Percentiles rank a stretch among this genome's conserved stretches.
phyloP scores from a whole-genome alignment of 495 filamentous ascomycete species.

The Bathelium albidoporum region DNA sequence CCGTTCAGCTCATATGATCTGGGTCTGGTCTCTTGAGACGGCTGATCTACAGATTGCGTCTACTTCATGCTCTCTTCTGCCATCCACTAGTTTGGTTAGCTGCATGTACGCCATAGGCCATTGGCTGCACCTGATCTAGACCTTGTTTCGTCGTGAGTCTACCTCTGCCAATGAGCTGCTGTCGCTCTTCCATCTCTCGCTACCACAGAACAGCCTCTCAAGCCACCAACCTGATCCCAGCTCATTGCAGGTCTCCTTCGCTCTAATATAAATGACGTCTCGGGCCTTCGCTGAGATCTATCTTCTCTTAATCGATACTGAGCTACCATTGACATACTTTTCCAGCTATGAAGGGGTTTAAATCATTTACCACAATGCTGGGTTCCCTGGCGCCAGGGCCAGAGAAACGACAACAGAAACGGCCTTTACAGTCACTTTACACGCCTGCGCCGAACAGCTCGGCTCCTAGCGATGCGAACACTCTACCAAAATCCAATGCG shows the following conservation, averaged over 20 bases:
- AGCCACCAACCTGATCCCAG: background rate
- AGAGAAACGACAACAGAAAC: background rate
- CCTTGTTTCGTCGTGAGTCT: background rate
- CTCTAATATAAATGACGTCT: background rate
- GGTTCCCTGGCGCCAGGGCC: background rate
- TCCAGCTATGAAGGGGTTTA: background rate
- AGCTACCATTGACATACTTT: background rate
- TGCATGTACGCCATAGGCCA: background rate
- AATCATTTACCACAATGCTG: background rate
- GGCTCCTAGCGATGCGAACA: background rate
- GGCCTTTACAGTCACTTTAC: background rate
- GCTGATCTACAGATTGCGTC: background rate
- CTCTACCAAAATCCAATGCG: background rate
- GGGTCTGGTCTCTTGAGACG: background rate
- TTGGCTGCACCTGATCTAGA: background rate
- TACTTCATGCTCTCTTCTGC: background rate
- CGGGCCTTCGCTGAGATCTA: background rate
- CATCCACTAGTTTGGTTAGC: background rate
- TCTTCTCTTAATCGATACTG: background rate
- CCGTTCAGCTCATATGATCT: background rate
- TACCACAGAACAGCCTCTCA: background rate
- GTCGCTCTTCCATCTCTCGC: background rate
- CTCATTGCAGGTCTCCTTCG: background rate
- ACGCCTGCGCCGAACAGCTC: background rate
- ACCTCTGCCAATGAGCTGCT: background rate